Evolutionary conservation across 2,329 filamentous ascomycete species (phyloP).

Genomic region (Diaporthe destruens): DNA sequence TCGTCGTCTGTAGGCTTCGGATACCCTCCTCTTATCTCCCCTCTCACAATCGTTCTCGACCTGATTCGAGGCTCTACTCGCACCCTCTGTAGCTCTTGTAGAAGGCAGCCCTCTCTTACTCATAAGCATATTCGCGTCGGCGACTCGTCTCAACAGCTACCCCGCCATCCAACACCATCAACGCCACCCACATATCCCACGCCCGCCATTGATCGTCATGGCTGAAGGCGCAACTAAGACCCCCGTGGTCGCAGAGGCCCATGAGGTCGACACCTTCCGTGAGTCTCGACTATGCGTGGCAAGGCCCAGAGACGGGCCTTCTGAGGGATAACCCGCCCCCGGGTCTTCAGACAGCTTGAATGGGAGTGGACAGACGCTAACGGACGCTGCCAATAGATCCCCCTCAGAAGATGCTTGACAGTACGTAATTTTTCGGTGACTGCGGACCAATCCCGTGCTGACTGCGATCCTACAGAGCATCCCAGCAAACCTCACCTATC

Average conservation of each 20-base stretch:
- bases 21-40: background rate
- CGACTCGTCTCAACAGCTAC: slow-evolving; percentile 33
- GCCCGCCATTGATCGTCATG: slow-evolving; percentile 52
- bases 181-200: slow-evolving; percentile 37
- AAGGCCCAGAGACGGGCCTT: background rate
- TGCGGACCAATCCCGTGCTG: slow-evolving; percentile 5
- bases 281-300: slow-evolving; percentile 49
- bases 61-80: background rate
- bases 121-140: background rate
- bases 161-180: slow-evolving; percentile 35
- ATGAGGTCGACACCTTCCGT: slow-evolving; percentile 81
- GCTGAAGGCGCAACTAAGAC: slow-evolving; percentile 59
- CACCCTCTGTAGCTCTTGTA: background rate
- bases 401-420: slow-evolving; percentile 75
- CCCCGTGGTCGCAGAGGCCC: slow-evolving; percentile 79
- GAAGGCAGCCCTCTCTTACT: no score
- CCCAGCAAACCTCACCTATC: slow-evolving; percentile 76
- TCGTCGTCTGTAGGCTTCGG: background rate
- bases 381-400: slow-evolving; percentile 60
- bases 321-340: slow-evolving; percentile 10
- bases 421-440: slow-evolving; percentile 57
- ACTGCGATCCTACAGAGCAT: slow-evolving; percentile 67
- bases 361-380: slow-evolving; percentile 43
- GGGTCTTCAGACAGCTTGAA: slow-evolving; percentile 11
- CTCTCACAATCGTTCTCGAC: background rate